These are phyloP conservation scores for Cryphonectria naterciae DNA, from an alignment of 2,329 filamentous ascomycete species.

Conservation along the genomic window DNA sequence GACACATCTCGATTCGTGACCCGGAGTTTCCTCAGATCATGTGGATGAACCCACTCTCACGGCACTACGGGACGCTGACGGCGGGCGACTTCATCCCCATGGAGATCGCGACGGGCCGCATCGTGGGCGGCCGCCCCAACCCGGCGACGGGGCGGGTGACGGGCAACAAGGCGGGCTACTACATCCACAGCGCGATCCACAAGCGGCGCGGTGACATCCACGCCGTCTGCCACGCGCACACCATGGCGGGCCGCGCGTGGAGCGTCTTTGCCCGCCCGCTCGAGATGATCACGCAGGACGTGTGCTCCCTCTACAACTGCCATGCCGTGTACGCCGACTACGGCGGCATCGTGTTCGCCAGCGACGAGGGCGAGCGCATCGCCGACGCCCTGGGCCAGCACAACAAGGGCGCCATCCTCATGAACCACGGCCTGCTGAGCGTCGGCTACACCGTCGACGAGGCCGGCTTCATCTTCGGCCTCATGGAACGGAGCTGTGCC, in stretches of 20 bases:
- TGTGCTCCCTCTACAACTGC: conserved; percentile 66
- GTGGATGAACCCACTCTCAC: conserved; percentile 73
- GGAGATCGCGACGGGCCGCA: conserved; percentile 58
- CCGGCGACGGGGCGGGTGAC: conserved; percentile 45
- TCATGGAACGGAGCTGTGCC: conserved; percentile 70
- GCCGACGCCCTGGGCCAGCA: conserved; percentile 62
- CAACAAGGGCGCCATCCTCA: conserved; percentile 65
- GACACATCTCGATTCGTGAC: conserved; percentile 69
- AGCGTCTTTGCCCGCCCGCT: conserved; percentile 65
- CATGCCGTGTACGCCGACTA: conserved; percentile 65
- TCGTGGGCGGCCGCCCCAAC: conserved; percentile 65
- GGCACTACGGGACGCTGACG: conserved; percentile 69
- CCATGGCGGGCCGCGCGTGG: conserved; percentile 70
- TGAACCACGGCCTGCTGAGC: conserved; percentile 74
- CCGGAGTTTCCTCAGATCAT: conserved; percentile 64
- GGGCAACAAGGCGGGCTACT: conserved; percentile 69
- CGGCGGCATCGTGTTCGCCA: conserved; percentile 57
- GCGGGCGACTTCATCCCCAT: conserved; percentile 71
- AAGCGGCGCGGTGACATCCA: conserved; percentile 67
- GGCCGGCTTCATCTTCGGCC: conserved; percentile 70
- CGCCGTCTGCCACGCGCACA: conserved; percentile 72
- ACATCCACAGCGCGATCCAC: conserved; percentile 71
- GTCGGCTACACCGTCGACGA: conserved; percentile 75
- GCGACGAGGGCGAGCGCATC: conserved; percentile 68
- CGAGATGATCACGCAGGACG: conserved; percentile 73